phyloP scores from a whole-genome alignment of 768 basidiomycete species.

The Hirschioporus abietinus region DNA sequence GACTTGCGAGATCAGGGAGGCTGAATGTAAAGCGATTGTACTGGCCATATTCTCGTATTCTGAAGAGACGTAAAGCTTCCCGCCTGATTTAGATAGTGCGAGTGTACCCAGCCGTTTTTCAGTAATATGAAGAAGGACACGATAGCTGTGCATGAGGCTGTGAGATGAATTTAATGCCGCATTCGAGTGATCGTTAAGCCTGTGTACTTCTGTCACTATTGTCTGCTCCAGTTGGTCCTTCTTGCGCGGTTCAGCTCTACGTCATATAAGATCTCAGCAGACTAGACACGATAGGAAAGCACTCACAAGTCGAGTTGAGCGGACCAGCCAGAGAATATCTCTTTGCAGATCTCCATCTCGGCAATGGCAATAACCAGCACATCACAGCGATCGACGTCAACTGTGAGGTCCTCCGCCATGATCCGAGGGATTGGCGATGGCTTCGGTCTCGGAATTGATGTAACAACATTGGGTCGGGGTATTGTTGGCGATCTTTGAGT shows the following conservation, averaged over 20 bases:
- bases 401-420: neutral
- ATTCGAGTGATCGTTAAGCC: neutral
- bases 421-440: neutral
- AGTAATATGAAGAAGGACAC: neutral
- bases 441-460: neutral
- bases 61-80: neutral
- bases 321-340: neutral
- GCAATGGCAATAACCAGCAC: neutral
- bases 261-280: neutral
- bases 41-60: neutral
- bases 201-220: neutral
- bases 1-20: neutral
- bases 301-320: neutral
- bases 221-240: neutral
- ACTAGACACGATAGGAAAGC: neutral
- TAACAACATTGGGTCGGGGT: neutral
- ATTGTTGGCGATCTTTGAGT: neutral
- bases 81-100: neutral
- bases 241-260: neutral
- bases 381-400: neutral
- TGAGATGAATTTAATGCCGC: neutral
- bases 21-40: neutral
- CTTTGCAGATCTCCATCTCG: neutral
- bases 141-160: neutral
- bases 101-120: neutral